These are phyloP conservation scores for Fistulina hepatica DNA, from an alignment of 1,284 basidiomycete species.

Conservation along the genomic window DNA sequence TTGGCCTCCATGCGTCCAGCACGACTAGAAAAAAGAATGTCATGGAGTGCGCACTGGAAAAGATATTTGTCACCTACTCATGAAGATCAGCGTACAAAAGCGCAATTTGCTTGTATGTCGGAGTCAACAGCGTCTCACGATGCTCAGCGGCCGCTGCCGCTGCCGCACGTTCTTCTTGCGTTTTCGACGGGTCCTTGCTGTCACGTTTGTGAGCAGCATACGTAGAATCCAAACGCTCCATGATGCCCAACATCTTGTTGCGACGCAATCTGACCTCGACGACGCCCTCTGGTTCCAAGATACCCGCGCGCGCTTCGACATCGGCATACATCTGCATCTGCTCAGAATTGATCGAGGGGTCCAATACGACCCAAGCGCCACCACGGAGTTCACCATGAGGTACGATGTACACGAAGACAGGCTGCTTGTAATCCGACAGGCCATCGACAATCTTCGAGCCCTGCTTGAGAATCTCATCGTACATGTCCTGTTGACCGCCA, in stretches of 20 bases:
- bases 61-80: conserved; percentile 68
- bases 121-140: conserved; percentile 77
- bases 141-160: conserved; percentile 61
- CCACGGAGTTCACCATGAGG: conserved; percentile 98
- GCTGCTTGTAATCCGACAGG: conserved; percentile 92
- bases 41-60: neutral
- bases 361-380: conserved; percentile 98
- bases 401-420: conserved; percentile 98
- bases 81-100: conserved; percentile 95
- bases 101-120: conserved; percentile 91
- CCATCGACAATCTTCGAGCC: conserved; percentile 98
- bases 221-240: conserved; percentile 86
- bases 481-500: conserved; percentile 98
- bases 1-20: conserved; percentile 97
- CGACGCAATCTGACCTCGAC: conserved; percentile 90
- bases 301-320: conserved; percentile 90
- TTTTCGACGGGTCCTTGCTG: conserved; percentile 64
- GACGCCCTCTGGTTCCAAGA: conserved; percentile 95
- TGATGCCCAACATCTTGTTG: conserved; percentile 82
- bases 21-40: conserved; percentile 43
- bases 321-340: conserved; percentile 99
- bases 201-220: conserved; percentile 78
- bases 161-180: conserved; percentile 62
- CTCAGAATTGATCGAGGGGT: conserved; percentile 92
- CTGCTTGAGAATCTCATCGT: conserved; percentile 89